phyloP scores from a whole-genome alignment of 2,329 filamentous ascomycete genomes.

The Colletotrichum cereale region DNA sequence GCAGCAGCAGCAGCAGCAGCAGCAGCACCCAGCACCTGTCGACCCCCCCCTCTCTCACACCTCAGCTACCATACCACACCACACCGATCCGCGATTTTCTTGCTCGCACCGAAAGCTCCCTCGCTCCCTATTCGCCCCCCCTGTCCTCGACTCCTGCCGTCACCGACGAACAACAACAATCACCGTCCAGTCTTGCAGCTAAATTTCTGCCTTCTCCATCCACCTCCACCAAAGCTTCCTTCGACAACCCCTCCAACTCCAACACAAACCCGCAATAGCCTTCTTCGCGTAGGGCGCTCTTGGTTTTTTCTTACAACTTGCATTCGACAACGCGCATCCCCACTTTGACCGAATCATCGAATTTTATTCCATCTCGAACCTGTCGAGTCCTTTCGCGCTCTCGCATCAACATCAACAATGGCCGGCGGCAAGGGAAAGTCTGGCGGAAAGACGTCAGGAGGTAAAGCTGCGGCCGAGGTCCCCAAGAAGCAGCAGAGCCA shows the following conservation, averaged over 20 bases:
- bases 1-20: constrained; percentile 20
- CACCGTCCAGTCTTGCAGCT: constrained; percentile 34
- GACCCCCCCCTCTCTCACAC: constrained; percentile 4
- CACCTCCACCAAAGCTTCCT: constrained; percentile 39
- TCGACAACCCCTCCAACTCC: constrained; percentile 38
- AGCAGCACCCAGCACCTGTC: constrained; percentile 1
- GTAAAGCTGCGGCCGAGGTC: constrained; percentile 76
- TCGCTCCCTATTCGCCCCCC: constrained; percentile 37
- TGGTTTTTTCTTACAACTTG: constrained; percentile 8
- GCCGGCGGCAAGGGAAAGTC: constrained; percentile 95
- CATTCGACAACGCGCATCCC: constrained; percentile 35
- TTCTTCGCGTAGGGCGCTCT: constrained; percentile 23
- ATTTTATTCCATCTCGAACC: constrained; percentile 7
- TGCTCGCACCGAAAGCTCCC: constrained; percentile 28
- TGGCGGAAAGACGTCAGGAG: constrained; percentile 88
- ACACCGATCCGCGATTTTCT: constrained; percentile 21
- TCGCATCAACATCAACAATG: constrained; percentile 58
- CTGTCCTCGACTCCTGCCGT: constrained; percentile 33
- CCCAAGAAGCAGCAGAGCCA: constrained; percentile 94
- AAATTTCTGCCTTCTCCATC: constrained; percentile 42
- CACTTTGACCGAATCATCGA: constrained; percentile 30
- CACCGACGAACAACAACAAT: constrained; percentile 41
- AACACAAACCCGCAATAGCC: constrained; percentile 27
- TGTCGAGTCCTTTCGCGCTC: constrained; percentile 27
- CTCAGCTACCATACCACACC: constrained; percentile 17